Base-by-base conservation (phyloP, 139 green algal genomes). In the Coelastrella sp. region DNA sequence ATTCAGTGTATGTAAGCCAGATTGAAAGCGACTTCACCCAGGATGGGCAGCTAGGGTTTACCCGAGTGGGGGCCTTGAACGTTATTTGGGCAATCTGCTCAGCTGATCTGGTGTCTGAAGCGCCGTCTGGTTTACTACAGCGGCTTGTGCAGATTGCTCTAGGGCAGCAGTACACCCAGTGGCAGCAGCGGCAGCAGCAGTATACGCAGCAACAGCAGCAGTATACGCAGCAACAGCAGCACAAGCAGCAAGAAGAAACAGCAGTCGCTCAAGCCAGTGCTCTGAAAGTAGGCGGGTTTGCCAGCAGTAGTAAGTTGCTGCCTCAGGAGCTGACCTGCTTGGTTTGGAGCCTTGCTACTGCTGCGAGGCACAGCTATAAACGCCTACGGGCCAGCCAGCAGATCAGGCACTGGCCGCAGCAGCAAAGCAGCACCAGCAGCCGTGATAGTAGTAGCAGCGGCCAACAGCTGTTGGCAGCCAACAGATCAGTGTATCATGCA, bases 141-240 rank as follows among this genome's bases (percentile, higher is more conserved):
- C 66, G 54, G 20, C 60, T 88, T 20, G 66, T 88, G 20, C 80
- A 74, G 80, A 7, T 60, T 17, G 5, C n/a, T 4, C 77, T 65
- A 19, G 23, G 54, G 3, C 77, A 83, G 77, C 77, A 61, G 47
- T 19, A 68, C 75, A 23, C 19, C n/a, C 59, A 87, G 32, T 65
- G 78, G 65, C 81, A 87, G 81, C 81, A 87, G 61, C 64, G 32
- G 47, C 54, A 73, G 54, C 83, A 71, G 66, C 83, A 80, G 83
- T 13, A 79, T 17, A 3, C 54, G 66, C 83, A 66, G 65, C 83
- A 80, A 47, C 20, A 19, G 32, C 4, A 16, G 54, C 68, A 73
- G 66, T 14, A 19, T n/a, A 16, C 71, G 11, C 11, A 16, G 4
- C 32, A n/a, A 10, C 32, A 66, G 47, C 32, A 88, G 65, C 82